Conservation (phyloP, 140 eudicot genomes). For the Senecio squalidus region DNA sequence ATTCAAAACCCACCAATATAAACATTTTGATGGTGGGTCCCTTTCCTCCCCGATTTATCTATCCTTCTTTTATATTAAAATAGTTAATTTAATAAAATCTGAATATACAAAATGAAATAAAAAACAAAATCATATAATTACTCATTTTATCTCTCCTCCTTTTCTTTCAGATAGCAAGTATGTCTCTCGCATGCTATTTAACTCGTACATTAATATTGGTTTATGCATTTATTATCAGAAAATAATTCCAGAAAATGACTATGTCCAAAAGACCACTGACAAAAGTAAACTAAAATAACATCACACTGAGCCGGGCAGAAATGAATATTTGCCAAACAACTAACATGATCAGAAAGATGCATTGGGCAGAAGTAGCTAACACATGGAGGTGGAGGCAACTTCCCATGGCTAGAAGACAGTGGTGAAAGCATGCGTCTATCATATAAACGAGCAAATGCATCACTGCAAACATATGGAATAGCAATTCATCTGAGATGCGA, state of each 20-base stretch:
- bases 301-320: too few relatives aligned
- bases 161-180: not conserved
- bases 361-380: slow-evolving; percentile 88
- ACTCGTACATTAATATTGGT: not conserved
- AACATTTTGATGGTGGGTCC: too few relatives aligned
- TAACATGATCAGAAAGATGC: slow-evolving; percentile 88
- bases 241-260: not conserved
- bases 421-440: slow-evolving; percentile 99
- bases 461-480: slow-evolving; percentile 49
- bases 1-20: too few relatives aligned
- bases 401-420: slow-evolving; percentile 65
- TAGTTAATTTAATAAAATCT: too few relatives aligned
- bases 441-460: slow-evolving; percentile 91
- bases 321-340: slow-evolving; percentile 15
- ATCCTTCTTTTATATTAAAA: too few relatives aligned
- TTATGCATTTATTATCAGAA: not conserved
- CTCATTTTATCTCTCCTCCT: not conserved
- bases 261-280: not conserved
- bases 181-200: not conserved
- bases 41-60: too few relatives aligned
- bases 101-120: too few relatives aligned
- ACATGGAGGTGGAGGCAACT: slow-evolving; percentile 76
- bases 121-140: too few relatives aligned
- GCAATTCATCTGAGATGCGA: slow-evolving; percentile 24
- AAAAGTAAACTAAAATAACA: too few relatives aligned